Base-by-base conservation (phyloP, 345 rosid species). In the Diplotaxis tenuifolia region DNA sequence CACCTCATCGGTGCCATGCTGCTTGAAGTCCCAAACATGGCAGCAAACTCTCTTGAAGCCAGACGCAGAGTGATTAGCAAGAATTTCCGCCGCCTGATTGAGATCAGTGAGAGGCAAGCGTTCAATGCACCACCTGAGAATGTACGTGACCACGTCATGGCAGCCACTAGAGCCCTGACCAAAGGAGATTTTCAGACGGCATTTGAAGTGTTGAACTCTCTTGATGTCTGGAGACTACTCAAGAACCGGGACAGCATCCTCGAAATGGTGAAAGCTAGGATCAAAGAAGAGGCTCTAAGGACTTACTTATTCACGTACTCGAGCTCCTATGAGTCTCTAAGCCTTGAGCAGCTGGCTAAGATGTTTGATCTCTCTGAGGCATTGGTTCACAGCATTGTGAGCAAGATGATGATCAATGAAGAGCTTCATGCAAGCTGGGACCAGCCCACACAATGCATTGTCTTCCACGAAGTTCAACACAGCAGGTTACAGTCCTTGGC, bases 1-100 rank as follows among this genome's bases (percentile, higher is more conserved):
- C 97, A 93, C 80, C 87, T 93, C 59, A 86, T 84, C 12, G 86
- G 94, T 70, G 96, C 98, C 40, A 91, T 93, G 97, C 91, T 93
- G 15, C 89, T 93, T 32, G 98, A 93, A 80, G 96, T 93, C 62
- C 93, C 98, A 9, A 86, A 85, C 87, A 89, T 90, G 89, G 96
- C 97, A 57, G 97, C 94, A 62, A 85, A 83, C 75, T 81, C 70
- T 38, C 85, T 82, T 45, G 91, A 87, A 59, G 82, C 79, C 25
- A 87, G 81, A 71, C 85, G 87, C 67, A 89, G 55, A 82, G 84
- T 91, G 75, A 88, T 91, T 34, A 93, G 98, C 82, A 91, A 82
- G 86, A 89, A 84, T 6, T 89, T 93, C 68, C 83, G 97, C 70
- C 81, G 98, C 67, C 67, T 89, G 75, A 87, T 93, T 10, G 96